These are phyloP conservation scores for Yamadazyma laniorum DNA, from an alignment of 805 yeast species.

Conservation along the genomic window DNA sequence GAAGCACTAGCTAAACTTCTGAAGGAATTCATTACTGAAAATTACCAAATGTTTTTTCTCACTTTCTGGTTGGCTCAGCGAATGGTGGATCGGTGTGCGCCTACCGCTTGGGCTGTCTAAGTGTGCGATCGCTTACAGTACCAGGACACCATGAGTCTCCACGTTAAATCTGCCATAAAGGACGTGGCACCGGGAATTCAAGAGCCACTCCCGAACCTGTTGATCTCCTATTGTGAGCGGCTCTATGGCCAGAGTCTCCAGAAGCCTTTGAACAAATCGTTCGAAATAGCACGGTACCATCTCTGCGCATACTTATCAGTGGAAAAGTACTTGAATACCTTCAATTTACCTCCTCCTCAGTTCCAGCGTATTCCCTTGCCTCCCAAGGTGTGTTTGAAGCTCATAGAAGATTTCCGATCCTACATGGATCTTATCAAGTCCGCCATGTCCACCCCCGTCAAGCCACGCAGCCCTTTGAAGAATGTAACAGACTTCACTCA, in stretches of 20 bases:
- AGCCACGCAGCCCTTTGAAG: slow-evolving; percentile 4
- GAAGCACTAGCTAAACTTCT: slow-evolving; percentile 2
- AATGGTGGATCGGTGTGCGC: no score
- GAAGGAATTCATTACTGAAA: slow-evolving; percentile 4
- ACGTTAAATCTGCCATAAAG: slow-evolving; percentile 33
- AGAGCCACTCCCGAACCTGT: slow-evolving; percentile 42
- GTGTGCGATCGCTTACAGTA: no score
- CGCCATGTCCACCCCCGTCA: slow-evolving; percentile 16
- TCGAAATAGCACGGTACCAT: slow-evolving; percentile 67
- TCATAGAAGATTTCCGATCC: slow-evolving; percentile 47
- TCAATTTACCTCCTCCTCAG: slow-evolving; percentile 49
- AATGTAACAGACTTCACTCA: slow-evolving; percentile 4
- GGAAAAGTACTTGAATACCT: slow-evolving; percentile 41
- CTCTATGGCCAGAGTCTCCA: slow-evolving; percentile 54
- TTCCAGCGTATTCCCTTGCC: slow-evolving; percentile 59
- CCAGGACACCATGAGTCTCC: slow-evolving; percentile 21
- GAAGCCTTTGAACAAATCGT: slow-evolving; percentile 46
- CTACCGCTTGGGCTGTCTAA: no score
- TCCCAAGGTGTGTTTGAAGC: slow-evolving; percentile 37
- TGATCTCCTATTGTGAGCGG: slow-evolving; percentile 35
- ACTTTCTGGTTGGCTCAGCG: slow-evolving; percentile 13
- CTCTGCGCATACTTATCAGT: slow-evolving; percentile 64
- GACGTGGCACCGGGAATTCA: slow-evolving; percentile 52
- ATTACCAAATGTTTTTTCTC: slow-evolving; percentile 10
- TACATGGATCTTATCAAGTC: slow-evolving; percentile 18